These are phyloP conservation scores for Colletotrichum truncatum DNA, from an alignment of 2,329 filamentous ascomycete species.

Conservation along the genomic window DNA sequence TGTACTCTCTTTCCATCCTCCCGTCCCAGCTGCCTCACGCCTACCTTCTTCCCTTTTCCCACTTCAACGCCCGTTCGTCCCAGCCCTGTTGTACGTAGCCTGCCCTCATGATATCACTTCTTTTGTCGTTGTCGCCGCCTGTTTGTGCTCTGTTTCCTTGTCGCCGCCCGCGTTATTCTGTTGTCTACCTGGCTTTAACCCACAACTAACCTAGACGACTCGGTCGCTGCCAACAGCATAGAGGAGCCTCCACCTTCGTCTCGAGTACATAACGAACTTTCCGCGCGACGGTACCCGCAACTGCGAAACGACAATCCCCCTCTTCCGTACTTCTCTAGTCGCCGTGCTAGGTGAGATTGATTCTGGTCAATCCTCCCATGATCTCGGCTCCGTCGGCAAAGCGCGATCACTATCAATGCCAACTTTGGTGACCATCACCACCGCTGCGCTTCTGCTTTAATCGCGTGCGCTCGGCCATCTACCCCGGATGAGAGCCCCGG, in stretches of 20 bases:
- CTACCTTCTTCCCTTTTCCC: constrained; percentile 17
- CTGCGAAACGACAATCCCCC: constrained; percentile 28
- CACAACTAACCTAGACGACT: constrained; percentile 21
- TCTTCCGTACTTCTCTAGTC: not conserved
- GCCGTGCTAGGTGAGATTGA: not conserved
- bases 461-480: constrained; percentile 10
- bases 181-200: not conserved
- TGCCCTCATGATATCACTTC: constrained; percentile 28
- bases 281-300: constrained; percentile 29
- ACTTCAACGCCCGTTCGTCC: constrained; percentile 27
- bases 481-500: constrained; percentile 12
- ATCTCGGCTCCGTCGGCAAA: not conserved
- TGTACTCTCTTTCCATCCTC: constrained; percentile 18
- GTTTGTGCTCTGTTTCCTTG: constrained; percentile 18
- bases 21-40: constrained; percentile 6
- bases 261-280: constrained; percentile 28
- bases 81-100: constrained; percentile 29
- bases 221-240: constrained; percentile 24
- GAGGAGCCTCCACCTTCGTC: constrained; percentile 26
- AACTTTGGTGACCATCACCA: constrained; percentile 3
- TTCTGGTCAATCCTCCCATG: constrained; percentile 5
- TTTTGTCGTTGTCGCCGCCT: constrained; percentile 4
- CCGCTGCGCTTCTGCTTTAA: constrained; percentile 4
- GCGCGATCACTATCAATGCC: constrained; percentile 16
- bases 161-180: not conserved